These are phyloP conservation scores for Boletus sensibilis DNA, from an alignment of 768 basidiomycete genomes.

Conservation along the genomic window DNA sequence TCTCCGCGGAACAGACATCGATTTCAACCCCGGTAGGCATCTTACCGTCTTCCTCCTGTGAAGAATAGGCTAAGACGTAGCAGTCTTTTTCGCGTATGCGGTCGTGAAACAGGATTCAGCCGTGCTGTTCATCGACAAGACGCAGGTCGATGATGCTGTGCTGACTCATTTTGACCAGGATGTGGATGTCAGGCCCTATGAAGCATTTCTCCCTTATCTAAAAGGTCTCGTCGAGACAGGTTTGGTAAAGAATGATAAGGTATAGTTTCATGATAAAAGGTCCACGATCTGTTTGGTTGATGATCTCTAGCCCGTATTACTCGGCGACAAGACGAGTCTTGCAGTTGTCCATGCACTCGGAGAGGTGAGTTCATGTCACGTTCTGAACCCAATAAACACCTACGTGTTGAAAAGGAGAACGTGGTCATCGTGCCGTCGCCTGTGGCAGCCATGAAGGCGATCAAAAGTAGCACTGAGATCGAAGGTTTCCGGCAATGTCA, in stretches of 20 bases:
- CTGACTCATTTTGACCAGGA: conserved; percentile 49
- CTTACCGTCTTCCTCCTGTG: not conserved
- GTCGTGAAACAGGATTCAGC: conserved; percentile 61
- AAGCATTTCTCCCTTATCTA: conserved; percentile 63
- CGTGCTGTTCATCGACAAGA: conserved; percentile 65
- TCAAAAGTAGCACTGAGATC: conserved; percentile 79
- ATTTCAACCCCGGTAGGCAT: conserved; percentile 68
- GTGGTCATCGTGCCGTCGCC: conserved; percentile 66
- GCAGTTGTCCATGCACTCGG: conserved; percentile 83
- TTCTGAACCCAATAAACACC: not conserved
- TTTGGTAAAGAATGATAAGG: conserved; percentile 34
- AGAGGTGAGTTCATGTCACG: conserved; percentile 40
- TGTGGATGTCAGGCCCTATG: conserved; percentile 72
- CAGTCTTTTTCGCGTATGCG: conserved; percentile 93
- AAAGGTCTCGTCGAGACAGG: conserved; percentile 44
- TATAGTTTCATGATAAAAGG: conserved; percentile 11
- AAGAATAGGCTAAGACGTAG: not conserved
- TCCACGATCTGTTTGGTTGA: not conserved
- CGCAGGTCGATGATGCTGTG: conserved; percentile 44
- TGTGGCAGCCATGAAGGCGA: conserved; percentile 73
- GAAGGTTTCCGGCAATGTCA: conserved; percentile 89
- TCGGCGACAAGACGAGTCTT: conserved; percentile 76
- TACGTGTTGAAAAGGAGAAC: conserved; percentile 44
- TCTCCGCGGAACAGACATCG: conserved; percentile 88
- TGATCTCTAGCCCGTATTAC: conserved; percentile 59